Evolutionary conservation across 1,284 basidiomycete genomes (phyloP).

Genomic region (Trichosporon ovoides): DNA sequence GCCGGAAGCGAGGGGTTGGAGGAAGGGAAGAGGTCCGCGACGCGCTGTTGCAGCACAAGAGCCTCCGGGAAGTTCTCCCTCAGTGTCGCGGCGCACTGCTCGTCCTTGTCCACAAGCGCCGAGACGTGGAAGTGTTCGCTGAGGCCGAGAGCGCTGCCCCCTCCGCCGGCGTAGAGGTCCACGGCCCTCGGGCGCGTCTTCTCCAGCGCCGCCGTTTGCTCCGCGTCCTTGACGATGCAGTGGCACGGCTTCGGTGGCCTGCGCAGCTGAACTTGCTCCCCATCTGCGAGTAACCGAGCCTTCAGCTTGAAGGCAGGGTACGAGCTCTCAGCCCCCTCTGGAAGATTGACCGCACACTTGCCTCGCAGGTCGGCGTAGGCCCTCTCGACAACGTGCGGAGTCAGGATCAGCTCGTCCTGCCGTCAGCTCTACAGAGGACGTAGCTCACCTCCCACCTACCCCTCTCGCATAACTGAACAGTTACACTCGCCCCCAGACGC

Average conservation of each 20-base stretch:
- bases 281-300: neutral
- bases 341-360: neutral
- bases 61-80: neutral
- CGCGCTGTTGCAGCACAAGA: neutral
- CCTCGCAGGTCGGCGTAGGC: neutral
- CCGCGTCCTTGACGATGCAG: neutral
- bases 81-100: conserved; percentile 18
- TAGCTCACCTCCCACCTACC: conserved; percentile 8
- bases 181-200: conserved; percentile 15
- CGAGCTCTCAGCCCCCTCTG: neutral
- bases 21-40: conserved; percentile 13
- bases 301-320: neutral
- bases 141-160: conserved; percentile 26
- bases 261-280: too few species aligned
- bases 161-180: conserved; percentile 38
- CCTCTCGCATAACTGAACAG: conserved; percentile 2
- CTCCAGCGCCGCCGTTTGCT: neutral
- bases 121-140: conserved; percentile 20
- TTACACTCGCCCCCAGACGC: neutral
- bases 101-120: conserved; percentile 25
- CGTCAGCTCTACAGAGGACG: conserved; percentile 1
- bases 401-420: conserved; percentile 10
- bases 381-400: neutral
- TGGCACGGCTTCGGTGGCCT: too few species aligned
- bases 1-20: too few species aligned